Conservation (phyloP, 1,284 basidiomycete genomes). For the Thecaphora thlaspeos region DNA sequence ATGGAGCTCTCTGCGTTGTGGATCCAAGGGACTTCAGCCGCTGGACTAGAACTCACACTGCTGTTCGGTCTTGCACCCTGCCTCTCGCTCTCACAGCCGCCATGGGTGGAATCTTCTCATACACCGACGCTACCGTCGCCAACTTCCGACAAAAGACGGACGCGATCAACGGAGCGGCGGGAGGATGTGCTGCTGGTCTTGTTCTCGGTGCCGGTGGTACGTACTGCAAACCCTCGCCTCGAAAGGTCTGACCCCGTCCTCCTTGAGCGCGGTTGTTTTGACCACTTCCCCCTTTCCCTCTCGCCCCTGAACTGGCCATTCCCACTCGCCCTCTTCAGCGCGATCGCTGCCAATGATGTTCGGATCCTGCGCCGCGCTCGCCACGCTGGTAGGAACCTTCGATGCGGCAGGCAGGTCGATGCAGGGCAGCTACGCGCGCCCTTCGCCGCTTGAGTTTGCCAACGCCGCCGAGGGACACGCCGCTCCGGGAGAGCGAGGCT, state of each 20-base stretch:
- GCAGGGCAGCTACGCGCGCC: slow-evolving; percentile 26
- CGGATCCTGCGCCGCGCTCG: slow-evolving; percentile 76
- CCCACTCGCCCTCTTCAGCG: slow-evolving; percentile 58
- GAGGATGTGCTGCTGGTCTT: slow-evolving; percentile 90
- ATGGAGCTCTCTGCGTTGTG: no score
- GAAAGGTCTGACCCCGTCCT: no score
- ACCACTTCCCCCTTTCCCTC: no score
- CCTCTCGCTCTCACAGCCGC: slow-evolving; percentile 61
- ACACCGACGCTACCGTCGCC: slow-evolving; percentile 75
- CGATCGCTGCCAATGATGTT: slow-evolving; percentile 81
- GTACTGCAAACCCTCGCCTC: no score
- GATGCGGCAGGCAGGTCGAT: slow-evolving; percentile 70
- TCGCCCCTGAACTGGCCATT: no score
- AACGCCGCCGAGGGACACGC: slow-evolving; percentile 44
- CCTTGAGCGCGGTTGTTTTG: no score
- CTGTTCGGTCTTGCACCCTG: neutral
- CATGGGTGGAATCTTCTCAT: slow-evolving; percentile 84
- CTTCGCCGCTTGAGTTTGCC: slow-evolving; percentile 24
- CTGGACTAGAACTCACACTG: no score
- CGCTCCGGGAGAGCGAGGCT: slow-evolving; percentile 50
- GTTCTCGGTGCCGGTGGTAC: slow-evolving; percentile 78
- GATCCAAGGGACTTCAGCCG: no score
- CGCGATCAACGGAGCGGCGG: slow-evolving; percentile 77
- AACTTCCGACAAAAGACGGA: slow-evolving; percentile 81
- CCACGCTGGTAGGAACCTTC: slow-evolving; percentile 76